phyloP scores from a whole-genome alignment of 2,329 filamentous ascomycete genomes.

The Cladophialophora carrionii region DNA sequence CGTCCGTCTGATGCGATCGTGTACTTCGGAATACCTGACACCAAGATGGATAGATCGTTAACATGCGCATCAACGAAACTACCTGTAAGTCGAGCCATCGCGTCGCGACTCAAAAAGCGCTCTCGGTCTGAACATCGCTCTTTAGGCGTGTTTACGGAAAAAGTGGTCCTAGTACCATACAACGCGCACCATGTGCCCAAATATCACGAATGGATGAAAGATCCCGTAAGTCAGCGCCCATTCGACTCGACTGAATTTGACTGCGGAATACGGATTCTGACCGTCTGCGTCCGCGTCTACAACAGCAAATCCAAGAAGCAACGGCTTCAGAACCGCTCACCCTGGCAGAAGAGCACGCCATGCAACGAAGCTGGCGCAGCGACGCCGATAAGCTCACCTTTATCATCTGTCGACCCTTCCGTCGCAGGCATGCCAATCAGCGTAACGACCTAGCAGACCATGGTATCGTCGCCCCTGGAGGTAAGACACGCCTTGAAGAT shows the following conservation, averaged over 20 bases:
- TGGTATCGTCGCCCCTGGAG: background rate
- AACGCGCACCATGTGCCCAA: constrained; percentile 75
- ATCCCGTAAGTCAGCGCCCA: constrained; percentile 57
- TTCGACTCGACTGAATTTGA: constrained; percentile 27
- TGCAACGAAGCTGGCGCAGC: constrained; percentile 83
- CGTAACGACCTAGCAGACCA: constrained; percentile 57
- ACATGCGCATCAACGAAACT: constrained; percentile 44
- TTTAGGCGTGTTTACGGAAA: constrained; percentile 67
- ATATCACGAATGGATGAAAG: constrained; percentile 93
- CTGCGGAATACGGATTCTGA: background rate
- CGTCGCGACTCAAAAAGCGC: background rate
- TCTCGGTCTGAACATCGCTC: constrained; percentile 4
- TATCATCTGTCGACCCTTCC: constrained; percentile 58
- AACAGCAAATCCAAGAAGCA: constrained; percentile 74
- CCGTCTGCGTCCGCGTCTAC: background rate
- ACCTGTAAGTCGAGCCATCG: constrained; percentile 37
- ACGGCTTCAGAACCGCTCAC: constrained; percentile 86
- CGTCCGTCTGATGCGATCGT: background rate
- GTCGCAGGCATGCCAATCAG: constrained; percentile 35
- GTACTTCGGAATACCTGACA: background rate
- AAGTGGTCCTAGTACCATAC: constrained; percentile 80
- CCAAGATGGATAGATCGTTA: constrained; percentile 21
- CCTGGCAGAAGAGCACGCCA: constrained; percentile 80
- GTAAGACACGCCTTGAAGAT: background rate
- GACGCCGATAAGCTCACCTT: constrained; percentile 90